Conservation (phyloP, 2,329 filamentous ascomycete genomes). For the Paecilomyces variotii region DNA sequence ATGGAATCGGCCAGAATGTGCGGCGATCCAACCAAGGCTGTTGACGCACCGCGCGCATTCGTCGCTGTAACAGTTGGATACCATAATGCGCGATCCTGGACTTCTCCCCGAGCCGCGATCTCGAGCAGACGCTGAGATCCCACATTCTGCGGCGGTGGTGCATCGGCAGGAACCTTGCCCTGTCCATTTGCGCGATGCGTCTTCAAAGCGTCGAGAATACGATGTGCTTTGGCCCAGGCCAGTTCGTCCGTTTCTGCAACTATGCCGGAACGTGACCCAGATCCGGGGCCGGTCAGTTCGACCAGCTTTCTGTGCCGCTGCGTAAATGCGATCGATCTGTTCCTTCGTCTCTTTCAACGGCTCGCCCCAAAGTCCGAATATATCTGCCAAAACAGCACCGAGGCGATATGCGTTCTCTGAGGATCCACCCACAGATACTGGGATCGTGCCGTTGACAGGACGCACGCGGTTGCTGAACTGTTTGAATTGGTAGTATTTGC, state of each 20-base stretch:
- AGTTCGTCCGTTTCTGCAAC: slow-evolving; percentile 54
- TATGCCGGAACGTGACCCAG: slow-evolving; percentile 59
- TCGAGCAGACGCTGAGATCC: slow-evolving; percentile 52
- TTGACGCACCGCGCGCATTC: slow-evolving; percentile 52
- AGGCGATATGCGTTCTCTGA: slow-evolving; percentile 53
- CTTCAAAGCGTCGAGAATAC: slow-evolving; percentile 46
- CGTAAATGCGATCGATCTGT: slow-evolving; percentile 54
- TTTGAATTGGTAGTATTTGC: slow-evolving; percentile 54
- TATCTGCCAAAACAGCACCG: slow-evolving; percentile 51
- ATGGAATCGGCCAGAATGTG: slow-evolving; percentile 48
- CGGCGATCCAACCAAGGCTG: slow-evolving; percentile 49
- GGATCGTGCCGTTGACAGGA: slow-evolving; percentile 47
- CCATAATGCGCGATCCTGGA: slow-evolving; percentile 56
- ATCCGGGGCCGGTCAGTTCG: slow-evolving; percentile 49
- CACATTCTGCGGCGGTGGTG: slow-evolving; percentile 47
- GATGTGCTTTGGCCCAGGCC: slow-evolving; percentile 54
- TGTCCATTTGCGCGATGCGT: slow-evolving; percentile 31
- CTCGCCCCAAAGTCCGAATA: slow-evolving; percentile 58
- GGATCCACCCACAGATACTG: slow-evolving; percentile 53
- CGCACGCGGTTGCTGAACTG: slow-evolving; percentile 48
- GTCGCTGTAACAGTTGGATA: slow-evolving; percentile 56
- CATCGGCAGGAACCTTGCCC: slow-evolving; percentile 21
- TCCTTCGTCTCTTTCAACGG: slow-evolving; percentile 56
- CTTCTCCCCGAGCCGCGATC: slow-evolving; percentile 45
- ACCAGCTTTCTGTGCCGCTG: slow-evolving; percentile 50